These are phyloP conservation scores for Zymoseptoria ardabiliae DNA, from an alignment of 2,329 filamentous ascomycete species.

Conservation along the genomic window DNA sequence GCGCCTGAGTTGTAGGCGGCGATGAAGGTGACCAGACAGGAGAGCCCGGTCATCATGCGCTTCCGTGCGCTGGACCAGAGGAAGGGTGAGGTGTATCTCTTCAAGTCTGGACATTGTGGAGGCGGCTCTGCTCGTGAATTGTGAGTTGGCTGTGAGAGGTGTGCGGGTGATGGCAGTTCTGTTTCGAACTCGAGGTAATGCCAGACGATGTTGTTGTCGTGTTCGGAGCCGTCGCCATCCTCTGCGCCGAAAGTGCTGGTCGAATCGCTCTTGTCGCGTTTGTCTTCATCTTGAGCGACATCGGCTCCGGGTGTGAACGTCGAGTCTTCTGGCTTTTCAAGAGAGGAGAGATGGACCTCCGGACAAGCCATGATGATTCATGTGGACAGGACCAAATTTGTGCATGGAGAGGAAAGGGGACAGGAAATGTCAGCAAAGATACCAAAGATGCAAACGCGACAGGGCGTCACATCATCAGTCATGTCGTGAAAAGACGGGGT, in stretches of 20 bases:
- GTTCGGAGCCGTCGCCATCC: conserved; percentile 1
- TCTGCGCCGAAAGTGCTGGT: conserved; percentile 9
- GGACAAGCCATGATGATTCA: conserved; percentile 29
- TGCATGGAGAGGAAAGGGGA: neutral
- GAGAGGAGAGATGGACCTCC: conserved; percentile 29
- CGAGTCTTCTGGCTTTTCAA: conserved; percentile 13
- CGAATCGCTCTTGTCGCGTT: conserved; percentile 21
- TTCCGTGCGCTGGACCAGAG: conserved; percentile 66
- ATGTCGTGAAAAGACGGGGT: neutral
- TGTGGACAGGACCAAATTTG: neutral
- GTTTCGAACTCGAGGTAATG: conserved; percentile 58
- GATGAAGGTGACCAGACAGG: conserved; percentile 66
- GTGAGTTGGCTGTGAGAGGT: conserved; percentile 19
- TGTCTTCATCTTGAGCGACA: conserved; percentile 14
- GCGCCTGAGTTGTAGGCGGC: conserved; percentile 77
- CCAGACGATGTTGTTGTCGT: conserved; percentile 40
- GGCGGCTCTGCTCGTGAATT: conserved; percentile 27
- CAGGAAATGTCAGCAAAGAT: neutral
- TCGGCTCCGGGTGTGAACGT: conserved; percentile 6
- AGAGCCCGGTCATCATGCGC: conserved; percentile 61
- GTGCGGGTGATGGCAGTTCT: conserved; percentile 43
- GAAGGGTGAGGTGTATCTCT: conserved; percentile 61
- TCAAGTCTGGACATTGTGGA: conserved; percentile 58
- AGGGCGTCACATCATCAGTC: neutral
- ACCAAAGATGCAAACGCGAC: neutral